Conservation (phyloP, 148 eudicot genomes). For the Spergularia marina region DNA sequence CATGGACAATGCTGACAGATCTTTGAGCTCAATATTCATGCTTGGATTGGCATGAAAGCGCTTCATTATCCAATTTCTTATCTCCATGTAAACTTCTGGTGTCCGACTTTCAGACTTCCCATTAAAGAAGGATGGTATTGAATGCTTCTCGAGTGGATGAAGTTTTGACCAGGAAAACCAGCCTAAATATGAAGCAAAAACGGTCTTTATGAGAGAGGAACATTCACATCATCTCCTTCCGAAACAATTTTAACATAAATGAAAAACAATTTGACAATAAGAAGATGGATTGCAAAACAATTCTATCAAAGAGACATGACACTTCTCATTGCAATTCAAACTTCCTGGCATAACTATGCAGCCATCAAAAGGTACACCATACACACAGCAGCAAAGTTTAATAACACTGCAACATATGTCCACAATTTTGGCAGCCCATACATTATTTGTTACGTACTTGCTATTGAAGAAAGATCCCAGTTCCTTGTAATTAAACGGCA, state of each 20-base stretch:
- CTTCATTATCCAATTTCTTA: conserved; percentile 88
- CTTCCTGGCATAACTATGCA: not conserved
- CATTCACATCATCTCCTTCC: not conserved
- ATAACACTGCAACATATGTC: not conserved
- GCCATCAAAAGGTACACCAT: conserved; percentile 5
- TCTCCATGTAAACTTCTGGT: conserved; percentile 68
- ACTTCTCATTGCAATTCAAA: not conserved
- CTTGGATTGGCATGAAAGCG: conserved; percentile 73
- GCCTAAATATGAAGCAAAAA: conserved; percentile 38
- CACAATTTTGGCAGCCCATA: not conserved
- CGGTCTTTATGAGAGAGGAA: not conserved
- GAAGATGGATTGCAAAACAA: not conserved
- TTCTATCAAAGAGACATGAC: not conserved
- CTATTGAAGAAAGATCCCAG: not conserved
- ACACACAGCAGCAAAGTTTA: not conserved
- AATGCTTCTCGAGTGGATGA: conserved; percentile 74
- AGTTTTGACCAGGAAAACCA: conserved; percentile 91
- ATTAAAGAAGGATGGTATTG: conserved; percentile 73
- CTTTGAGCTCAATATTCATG: conserved; percentile 55
- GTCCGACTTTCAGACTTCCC: conserved; percentile 74
- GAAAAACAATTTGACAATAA: not conserved
- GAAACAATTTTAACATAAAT: not conserved
- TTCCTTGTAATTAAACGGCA: not conserved
- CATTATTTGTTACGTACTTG: not conserved
- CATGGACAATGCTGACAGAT: conserved; percentile 63